These are phyloP conservation scores for Lasiodiplodia citricola DNA, from an alignment of 2,329 filamentous ascomycete genomes.

Conservation along the genomic window DNA sequence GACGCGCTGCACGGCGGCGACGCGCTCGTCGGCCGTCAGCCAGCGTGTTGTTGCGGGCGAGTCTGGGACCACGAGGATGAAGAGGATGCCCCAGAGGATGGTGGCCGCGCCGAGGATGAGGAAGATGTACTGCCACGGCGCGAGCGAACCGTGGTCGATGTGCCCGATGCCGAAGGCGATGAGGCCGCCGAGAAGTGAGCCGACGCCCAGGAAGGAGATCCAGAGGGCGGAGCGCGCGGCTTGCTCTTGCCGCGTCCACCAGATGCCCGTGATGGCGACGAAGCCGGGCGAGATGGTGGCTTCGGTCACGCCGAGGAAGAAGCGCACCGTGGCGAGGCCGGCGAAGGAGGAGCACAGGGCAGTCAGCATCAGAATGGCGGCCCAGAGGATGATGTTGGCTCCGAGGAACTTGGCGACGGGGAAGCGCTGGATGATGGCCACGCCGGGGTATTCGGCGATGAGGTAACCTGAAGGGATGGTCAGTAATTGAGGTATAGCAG, in stretches of 20 bases:
- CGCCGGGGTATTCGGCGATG: slow-evolving; percentile 65
- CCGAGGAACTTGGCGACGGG: slow-evolving; percentile 56
- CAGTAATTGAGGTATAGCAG: background rate
- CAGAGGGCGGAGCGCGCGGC: slow-evolving; percentile 59
- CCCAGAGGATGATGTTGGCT: slow-evolving; percentile 58
- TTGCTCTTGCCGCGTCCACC: slow-evolving; percentile 65
- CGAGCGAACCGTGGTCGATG: slow-evolving; percentile 31
- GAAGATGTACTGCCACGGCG: slow-evolving; percentile 47
- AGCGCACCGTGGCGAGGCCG: slow-evolving; percentile 66
- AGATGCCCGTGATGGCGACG: slow-evolving; percentile 63
- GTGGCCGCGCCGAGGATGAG: slow-evolving; percentile 46
- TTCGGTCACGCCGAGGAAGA: slow-evolving; percentile 72
- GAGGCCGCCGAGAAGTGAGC: slow-evolving; percentile 46
- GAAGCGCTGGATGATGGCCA: slow-evolving; percentile 64
- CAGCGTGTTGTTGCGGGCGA: slow-evolving; percentile 66
- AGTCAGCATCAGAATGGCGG: slow-evolving; percentile 62
- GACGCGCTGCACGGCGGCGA: slow-evolving; percentile 62
- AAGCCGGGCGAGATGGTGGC: slow-evolving; percentile 52
- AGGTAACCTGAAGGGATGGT: slow-evolving; percentile 27
- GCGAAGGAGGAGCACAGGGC: slow-evolving; percentile 65
- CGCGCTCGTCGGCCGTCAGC: slow-evolving; percentile 60
- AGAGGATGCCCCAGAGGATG: slow-evolving; percentile 41
- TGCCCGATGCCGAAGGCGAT: slow-evolving; percentile 52
- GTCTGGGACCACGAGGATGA: slow-evolving; percentile 63
- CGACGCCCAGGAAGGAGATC: slow-evolving; percentile 64